These are phyloP conservation scores for Phytophthora agathidicida DNA, from an alignment of 352 stramenopile genomes.

Conservation along the genomic window DNA sequence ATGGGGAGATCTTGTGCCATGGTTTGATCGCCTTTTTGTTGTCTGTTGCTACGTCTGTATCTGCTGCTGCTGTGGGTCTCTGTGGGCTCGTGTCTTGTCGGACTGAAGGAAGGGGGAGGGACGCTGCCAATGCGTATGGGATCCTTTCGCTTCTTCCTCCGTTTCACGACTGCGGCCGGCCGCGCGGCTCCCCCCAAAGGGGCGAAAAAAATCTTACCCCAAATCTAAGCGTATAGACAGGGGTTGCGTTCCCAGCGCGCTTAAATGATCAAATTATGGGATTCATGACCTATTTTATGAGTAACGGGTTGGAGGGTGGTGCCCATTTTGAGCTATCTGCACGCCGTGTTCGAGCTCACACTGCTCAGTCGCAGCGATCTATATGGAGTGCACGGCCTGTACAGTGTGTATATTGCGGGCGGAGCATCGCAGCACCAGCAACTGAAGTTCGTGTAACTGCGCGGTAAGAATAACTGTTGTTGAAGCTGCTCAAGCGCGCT, in stretches of 20 bases:
- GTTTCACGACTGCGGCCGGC: constrained; percentile 77
- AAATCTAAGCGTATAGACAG: constrained; percentile 30
- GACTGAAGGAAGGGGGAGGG: constrained; percentile 25
- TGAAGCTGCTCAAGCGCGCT: constrained; percentile 42
- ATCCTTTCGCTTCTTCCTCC: constrained; percentile 55
- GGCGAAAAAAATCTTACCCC: constrained; percentile 24
- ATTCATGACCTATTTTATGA: too few relatives aligned
- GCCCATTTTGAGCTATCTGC: too few relatives aligned
- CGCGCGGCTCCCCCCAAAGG: constrained; percentile 25
- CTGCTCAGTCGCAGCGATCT: too few relatives aligned
- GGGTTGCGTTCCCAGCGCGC: constrained; percentile 28
- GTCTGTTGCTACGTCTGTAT: constrained; percentile 14
- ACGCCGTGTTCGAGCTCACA: too few relatives aligned
- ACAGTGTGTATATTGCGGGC: too few relatives aligned
- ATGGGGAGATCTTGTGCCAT: constrained; percentile 91
- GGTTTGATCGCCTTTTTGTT: too few relatives aligned
- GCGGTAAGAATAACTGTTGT: constrained; percentile 12
- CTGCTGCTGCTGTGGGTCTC: constrained; percentile 14
- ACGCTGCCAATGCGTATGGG: constrained; percentile 13
- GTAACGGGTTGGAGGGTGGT: too few relatives aligned
- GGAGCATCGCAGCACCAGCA: too few relatives aligned
- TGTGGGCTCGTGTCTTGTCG: constrained; percentile 29
- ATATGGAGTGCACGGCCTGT: too few relatives aligned
- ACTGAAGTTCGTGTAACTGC: not conserved
- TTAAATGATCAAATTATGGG: too few relatives aligned